Conservation (phyloP, 306 rosid species). For the Ormosia emarginata region DNA sequence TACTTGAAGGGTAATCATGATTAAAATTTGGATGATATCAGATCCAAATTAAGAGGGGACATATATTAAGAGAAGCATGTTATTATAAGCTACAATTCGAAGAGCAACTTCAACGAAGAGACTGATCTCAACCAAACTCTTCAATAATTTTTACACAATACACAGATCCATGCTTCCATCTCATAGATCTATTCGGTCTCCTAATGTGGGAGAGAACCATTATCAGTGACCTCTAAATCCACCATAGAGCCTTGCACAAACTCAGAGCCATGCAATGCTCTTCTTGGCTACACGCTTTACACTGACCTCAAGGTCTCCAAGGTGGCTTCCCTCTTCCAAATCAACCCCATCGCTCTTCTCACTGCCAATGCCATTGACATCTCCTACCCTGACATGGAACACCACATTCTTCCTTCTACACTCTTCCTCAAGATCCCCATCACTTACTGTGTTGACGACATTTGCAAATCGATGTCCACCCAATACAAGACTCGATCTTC, state of each 20-base stretch:
- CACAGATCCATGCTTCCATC: too few species aligned
- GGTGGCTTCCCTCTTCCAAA: slow-evolving; percentile 82
- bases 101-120: too few species aligned
- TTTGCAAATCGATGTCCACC: slow-evolving; percentile 78
- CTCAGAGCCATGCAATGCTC: slow-evolving; percentile 79
- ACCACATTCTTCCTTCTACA: slow-evolving; percentile 81
- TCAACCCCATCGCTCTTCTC: slow-evolving; percentile 80
- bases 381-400: slow-evolving; percentile 89
- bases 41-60: too few species aligned
- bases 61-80: too few species aligned
- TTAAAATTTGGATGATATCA: too few species aligned
- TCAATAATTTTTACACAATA: too few species aligned
- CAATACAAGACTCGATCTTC: slow-evolving; percentile 78
- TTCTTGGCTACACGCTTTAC: slow-evolving; percentile 88
- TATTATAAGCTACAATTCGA: too few species aligned
- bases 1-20: too few species aligned
- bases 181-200: too few species aligned
- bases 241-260: slow-evolving; percentile 96
- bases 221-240: slow-evolving; percentile 53
- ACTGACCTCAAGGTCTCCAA: slow-evolving; percentile 95
- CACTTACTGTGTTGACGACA: slow-evolving; percentile 78
- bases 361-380: slow-evolving; percentile 91
- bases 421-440: slow-evolving; percentile 87
- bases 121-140: too few species aligned
- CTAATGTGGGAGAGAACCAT: too few species aligned